phyloP scores from a whole-genome alignment of 495 filamentous ascomycete species.

The Hyaloscypha variabilis region DNA sequence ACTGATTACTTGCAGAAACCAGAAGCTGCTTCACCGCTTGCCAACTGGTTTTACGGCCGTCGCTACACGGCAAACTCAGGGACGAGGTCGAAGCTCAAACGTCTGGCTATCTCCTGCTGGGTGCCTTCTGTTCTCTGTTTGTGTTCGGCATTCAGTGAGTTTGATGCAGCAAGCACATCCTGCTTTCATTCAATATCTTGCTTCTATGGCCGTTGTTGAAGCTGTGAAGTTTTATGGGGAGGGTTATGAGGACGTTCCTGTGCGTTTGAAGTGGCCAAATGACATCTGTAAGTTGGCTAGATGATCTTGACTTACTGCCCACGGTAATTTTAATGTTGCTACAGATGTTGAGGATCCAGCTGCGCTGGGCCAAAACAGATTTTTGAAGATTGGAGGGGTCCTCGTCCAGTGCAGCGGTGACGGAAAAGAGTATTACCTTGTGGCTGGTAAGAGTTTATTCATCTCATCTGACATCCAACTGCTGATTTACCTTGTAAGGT shows the following conservation, averaged over 20 bases:
- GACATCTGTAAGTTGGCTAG: constrained; percentile 64
- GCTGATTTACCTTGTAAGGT: too few species aligned
- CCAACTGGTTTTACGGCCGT: constrained; percentile 81
- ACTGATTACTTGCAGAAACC: constrained; percentile 57
- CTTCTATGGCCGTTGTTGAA: constrained; percentile 80
- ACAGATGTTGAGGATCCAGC: constrained; percentile 71
- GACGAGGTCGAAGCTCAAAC: constrained; percentile 84
- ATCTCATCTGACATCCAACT: too few species aligned
- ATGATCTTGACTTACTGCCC: constrained; percentile 21
- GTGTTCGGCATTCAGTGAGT: constrained; percentile 75
- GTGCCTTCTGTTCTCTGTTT: constrained; percentile 79
- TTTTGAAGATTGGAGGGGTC: constrained; percentile 91
- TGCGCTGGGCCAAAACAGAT: constrained; percentile 55
- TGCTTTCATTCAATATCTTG: constrained; percentile 89
- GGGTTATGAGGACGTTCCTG: constrained; percentile 70
- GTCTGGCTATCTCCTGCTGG: constrained; percentile 93
- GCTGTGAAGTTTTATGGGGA: constrained; percentile 77
- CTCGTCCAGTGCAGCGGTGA: constrained; percentile 87
- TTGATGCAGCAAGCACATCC: constrained; percentile 73
- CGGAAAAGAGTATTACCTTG: constrained; percentile 34
- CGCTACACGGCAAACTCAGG: constrained; percentile 83
- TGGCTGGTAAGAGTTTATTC: background rate
- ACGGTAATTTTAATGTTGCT: constrained; percentile 1
- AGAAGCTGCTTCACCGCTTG: constrained; percentile 71
- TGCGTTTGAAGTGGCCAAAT: constrained; percentile 96